Base-by-base conservation (phyloP, 2,329 filamentous ascomycete genomes). In the Alternaria sp. region DNA sequence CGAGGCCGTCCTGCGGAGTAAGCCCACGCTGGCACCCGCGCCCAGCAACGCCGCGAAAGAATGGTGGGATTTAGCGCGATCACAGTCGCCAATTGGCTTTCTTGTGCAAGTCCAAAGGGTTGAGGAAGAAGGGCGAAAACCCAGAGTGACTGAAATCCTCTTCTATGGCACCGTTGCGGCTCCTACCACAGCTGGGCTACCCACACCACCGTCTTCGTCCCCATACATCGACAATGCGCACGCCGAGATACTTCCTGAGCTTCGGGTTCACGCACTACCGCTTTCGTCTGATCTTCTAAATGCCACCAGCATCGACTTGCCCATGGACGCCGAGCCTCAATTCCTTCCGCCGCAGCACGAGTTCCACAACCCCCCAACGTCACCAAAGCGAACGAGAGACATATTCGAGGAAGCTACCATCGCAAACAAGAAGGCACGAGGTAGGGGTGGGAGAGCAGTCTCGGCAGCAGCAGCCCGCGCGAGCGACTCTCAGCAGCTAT, bases 371-470 rank as follows among this genome's bases (percentile, higher is more conserved):
- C 62, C 74, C 1, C 72, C 76, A 0, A 55, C 51, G 8, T 74
- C 71, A 7, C 73, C 77, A 11, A 85, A 84, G 67, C 79, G 83
- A 15, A 82, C 80, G 57, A 79, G 77, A 21, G 79, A 82, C 32
- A 72, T 85, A 5, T 85, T 86, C 54, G 82, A 85, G 51, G 81
- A 83, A 69, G 84, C 84, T 5, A 77, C 79, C 2, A 77, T 83
- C 50, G 80, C 79, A 4, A 78, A 80, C 4, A 80, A 77, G 51
- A 82, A 82, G 57, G 80, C 81, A 1, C 79, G 79, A 30, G 74
- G 79, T 15, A 77, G 78, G 11, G 83, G 82, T 5, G 83, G 83
- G 2, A 77, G 81, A 58, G 78, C 80, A 26, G 72, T 85, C 5
- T 70, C 82, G 3, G 82, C 81, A 9, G 81, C 83, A 4, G 81